Evolutionary conservation across 208 protist genomes (phyloP).

Genomic region (Kentomonas sorsogonicus): DNA sequence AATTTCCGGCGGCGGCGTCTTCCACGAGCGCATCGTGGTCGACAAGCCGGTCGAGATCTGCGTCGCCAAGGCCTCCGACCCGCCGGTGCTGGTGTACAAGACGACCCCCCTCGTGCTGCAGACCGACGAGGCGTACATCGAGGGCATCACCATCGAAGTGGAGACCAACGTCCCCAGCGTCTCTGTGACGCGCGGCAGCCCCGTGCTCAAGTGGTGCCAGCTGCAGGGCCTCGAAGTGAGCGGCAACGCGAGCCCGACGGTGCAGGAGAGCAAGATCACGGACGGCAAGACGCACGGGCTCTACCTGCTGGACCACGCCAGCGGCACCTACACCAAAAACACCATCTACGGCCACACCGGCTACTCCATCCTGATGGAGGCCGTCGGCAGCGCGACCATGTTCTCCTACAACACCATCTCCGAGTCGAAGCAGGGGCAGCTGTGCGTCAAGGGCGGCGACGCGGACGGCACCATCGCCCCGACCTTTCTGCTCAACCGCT

Average conservation of each 20-base stretch:
- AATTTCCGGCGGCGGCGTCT: conserved; percentile 30
- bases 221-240: conserved; percentile 35
- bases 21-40: conserved; percentile 30
- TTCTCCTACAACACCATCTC: conserved; percentile 39
- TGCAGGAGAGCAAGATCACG: conserved; percentile 27
- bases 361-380: conserved; percentile 33
- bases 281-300: conserved; percentile 28
- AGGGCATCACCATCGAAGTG: conserved; percentile 22
- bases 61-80: conserved; percentile 18
- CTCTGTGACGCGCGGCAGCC: conserved; percentile 17
- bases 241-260: conserved; percentile 22
- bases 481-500: conserved; percentile 27
- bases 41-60: conserved; percentile 40
- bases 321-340: conserved; percentile 32
- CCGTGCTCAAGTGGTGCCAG: conserved; percentile 19
- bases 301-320: conserved; percentile 18
- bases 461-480: conserved; percentile 15
- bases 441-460: conserved; percentile 17
- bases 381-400: conserved; percentile 15
- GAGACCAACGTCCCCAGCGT: conserved; percentile 20
- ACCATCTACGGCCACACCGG: conserved; percentile 26
- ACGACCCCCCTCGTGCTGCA: conserved; percentile 20
- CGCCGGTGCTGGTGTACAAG: conserved; percentile 19
- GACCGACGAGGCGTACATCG: conserved; percentile 28
- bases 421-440: conserved; percentile 18